phyloP scores from a whole-genome alignment of 1,284 basidiomycete genomes.

The Neotropicomus parvogracilis region DNA sequence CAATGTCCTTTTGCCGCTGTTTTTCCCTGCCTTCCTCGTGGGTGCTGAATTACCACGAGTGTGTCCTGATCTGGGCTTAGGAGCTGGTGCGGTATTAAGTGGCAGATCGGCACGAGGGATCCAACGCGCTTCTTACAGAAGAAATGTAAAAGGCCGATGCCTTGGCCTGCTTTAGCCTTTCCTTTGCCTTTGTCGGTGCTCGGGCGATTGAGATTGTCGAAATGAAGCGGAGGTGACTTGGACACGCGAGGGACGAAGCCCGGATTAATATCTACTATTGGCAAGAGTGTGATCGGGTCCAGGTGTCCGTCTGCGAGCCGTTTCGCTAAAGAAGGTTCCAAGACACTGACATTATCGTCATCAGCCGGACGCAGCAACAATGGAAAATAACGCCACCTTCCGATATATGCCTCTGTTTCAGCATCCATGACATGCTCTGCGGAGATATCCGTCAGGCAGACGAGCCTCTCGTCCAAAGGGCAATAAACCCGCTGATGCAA shows the following conservation, averaged over 20 bases:
- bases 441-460: slow-evolving; percentile 63
- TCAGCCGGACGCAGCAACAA: slow-evolving; percentile 5
- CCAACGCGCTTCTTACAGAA: slow-evolving; percentile 48
- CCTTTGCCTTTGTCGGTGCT: slow-evolving; percentile 37
- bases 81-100: slow-evolving; percentile 40
- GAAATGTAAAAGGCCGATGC: slow-evolving; percentile 52
- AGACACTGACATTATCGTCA: slow-evolving; percentile 42
- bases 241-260: slow-evolving; percentile 52
- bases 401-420: slow-evolving; percentile 71
- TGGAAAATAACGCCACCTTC: slow-evolving; percentile 46
- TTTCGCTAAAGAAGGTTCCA: slow-evolving; percentile 57
- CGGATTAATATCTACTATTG: slow-evolving; percentile 81
- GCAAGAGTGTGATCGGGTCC: slow-evolving; percentile 70
- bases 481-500: slow-evolving; percentile 92
- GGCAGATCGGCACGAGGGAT: slow-evolving; percentile 27
- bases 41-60: slow-evolving; percentile 31
- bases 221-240: slow-evolving; percentile 37
- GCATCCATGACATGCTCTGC: slow-evolving; percentile 52
- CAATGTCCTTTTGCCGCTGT: slow-evolving; percentile 71
- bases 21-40: slow-evolving; percentile 44
- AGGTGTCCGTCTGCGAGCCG: slow-evolving; percentile 72
- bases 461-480: slow-evolving; percentile 61
- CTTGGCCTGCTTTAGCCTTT: slow-evolving; percentile 39
- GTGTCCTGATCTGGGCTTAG: slow-evolving; percentile 38
- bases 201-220: slow-evolving; percentile 28